phyloP scores from a whole-genome alignment of 768 basidiomycete species.

The Ramaria sp. region DNA sequence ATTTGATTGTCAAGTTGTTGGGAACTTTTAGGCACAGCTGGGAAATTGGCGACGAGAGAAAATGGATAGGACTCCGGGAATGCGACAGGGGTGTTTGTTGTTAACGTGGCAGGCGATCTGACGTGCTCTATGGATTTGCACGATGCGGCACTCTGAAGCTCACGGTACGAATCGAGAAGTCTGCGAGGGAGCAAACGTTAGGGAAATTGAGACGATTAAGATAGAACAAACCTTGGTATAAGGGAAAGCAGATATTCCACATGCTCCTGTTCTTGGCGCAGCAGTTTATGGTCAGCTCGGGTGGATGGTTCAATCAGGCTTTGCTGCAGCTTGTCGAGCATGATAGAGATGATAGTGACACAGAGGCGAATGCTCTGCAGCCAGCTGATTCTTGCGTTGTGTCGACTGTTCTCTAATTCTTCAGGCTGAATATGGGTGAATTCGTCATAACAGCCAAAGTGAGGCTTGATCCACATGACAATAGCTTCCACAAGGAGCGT shows the following conservation, averaged over 20 bases:
- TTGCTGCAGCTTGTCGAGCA: constrained; percentile 83
- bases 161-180: constrained; percentile 79
- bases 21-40: constrained; percentile 34
- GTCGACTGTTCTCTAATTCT: constrained; percentile 57
- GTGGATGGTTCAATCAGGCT: constrained; percentile 61
- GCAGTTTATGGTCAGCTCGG: constrained; percentile 45
- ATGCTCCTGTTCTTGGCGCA: constrained; percentile 82
- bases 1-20: constrained; percentile 26
- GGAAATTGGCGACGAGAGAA: constrained; percentile 60
- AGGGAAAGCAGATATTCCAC: constrained; percentile 77
- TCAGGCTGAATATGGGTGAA: constrained; percentile 48
- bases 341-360: constrained; percentile 78
- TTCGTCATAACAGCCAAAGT: constrained; percentile 89
- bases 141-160: constrained; percentile 61
- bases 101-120: constrained; percentile 45
- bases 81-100: constrained; percentile 56
- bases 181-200: constrained; percentile 26
- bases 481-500: constrained; percentile 76
- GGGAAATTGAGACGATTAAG: neutral
- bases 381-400: constrained; percentile 77
- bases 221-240: constrained; percentile 59
- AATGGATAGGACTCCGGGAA: constrained; percentile 96
- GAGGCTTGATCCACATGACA: constrained; percentile 89
- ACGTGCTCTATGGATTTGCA: constrained; percentile 60
- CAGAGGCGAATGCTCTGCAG: constrained; percentile 85